Percentiles rank a stretch among this genome's conserved stretches.
Conservation (phyloP, 2,329 filamentous ascomycete species). For the Immersiporthe knoxdaviesiana region DNA sequence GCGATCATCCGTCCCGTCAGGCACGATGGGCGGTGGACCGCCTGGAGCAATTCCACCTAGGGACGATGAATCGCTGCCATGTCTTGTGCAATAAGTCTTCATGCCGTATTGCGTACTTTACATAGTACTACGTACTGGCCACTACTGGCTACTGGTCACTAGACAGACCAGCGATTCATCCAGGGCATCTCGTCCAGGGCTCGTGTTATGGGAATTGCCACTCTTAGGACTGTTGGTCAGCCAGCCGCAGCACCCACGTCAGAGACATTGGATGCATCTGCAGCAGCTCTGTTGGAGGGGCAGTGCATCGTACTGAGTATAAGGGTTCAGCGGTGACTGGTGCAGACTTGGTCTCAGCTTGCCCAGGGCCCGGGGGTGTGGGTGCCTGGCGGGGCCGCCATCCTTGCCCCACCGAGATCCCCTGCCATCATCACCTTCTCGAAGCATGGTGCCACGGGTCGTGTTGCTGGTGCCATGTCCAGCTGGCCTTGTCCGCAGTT, state of each 20-base stretch:
- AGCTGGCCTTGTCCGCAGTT: not conserved
- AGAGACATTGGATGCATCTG: conserved; percentile 18
- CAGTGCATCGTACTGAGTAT: not conserved
- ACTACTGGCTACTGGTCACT: not conserved
- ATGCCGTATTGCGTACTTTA: conserved; percentile 10
- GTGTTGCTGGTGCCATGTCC: not conserved
- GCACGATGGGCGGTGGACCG: conserved; percentile 18
- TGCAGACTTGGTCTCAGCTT: conserved; percentile 22
- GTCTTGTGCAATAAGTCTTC: not conserved
- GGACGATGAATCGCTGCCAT: not conserved
- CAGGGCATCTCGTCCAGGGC: not conserved
- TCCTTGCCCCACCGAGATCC: conserved; percentile 1
- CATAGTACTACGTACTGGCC: not conserved
- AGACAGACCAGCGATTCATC: not conserved
- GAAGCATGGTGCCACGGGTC: not conserved
- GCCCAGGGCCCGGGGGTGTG: conserved; percentile 3
- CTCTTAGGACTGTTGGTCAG: conserved; percentile 6
- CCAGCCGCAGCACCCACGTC: conserved; percentile 3
- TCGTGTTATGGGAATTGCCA: conserved; percentile 17
- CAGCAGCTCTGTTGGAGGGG: conserved; percentile 4
- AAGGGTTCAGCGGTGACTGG: not conserved
- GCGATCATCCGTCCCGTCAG: conserved; percentile 22
- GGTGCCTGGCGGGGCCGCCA: not conserved
- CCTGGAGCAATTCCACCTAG: not conserved
- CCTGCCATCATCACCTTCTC: not conserved